Evolutionary conservation across 139 green algal species (phyloP).

Genomic region (Ettlia oleoabundans): DNA sequence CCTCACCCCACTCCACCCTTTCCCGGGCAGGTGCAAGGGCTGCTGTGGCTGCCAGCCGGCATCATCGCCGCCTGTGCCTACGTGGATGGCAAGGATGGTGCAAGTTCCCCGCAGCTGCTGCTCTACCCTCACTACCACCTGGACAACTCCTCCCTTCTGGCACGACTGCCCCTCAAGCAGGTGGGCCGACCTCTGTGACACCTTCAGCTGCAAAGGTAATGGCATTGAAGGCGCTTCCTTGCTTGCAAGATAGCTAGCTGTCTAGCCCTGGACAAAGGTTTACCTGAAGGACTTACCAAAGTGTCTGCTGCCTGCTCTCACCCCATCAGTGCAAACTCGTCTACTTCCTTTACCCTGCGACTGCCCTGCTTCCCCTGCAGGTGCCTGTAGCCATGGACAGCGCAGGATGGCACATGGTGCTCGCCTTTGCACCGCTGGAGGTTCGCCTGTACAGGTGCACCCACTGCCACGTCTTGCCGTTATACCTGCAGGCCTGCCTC

Average conservation of each 20-base stretch:
- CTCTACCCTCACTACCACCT: slow-evolving; percentile 90
- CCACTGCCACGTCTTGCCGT: neutral
- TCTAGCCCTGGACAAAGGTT: too few relatives aligned
- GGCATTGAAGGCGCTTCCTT: too few relatives aligned
- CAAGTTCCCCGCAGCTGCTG: slow-evolving; percentile 69
- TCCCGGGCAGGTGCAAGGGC: slow-evolving; percentile 46
- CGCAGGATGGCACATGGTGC: slow-evolving; percentile 67
- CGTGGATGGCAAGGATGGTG: slow-evolving; percentile 31
- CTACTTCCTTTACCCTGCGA: too few relatives aligned
- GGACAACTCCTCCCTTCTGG: slow-evolving; percentile 84
- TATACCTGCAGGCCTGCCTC: too few relatives aligned
- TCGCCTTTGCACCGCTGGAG: slow-evolving; percentile 78
- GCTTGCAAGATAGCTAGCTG: too few relatives aligned
- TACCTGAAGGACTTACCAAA: too few relatives aligned
- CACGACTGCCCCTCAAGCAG: slow-evolving; percentile 48
- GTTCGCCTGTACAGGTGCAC: slow-evolving; percentile 78
- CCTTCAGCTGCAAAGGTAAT: neutral
- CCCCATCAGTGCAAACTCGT: too few relatives aligned
- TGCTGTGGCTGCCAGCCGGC: slow-evolving; percentile 70
- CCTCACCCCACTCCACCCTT: neutral
- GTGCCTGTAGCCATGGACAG: slow-evolving; percentile 86
- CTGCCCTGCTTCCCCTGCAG: too few relatives aligned
- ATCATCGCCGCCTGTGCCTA: slow-evolving; percentile 44
- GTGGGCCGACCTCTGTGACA: slow-evolving; percentile 25
- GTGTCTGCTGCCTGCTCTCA: too few relatives aligned